Conservation (phyloP, 805 yeast genomes). For the Nakazawaea anatomiae region DNA sequence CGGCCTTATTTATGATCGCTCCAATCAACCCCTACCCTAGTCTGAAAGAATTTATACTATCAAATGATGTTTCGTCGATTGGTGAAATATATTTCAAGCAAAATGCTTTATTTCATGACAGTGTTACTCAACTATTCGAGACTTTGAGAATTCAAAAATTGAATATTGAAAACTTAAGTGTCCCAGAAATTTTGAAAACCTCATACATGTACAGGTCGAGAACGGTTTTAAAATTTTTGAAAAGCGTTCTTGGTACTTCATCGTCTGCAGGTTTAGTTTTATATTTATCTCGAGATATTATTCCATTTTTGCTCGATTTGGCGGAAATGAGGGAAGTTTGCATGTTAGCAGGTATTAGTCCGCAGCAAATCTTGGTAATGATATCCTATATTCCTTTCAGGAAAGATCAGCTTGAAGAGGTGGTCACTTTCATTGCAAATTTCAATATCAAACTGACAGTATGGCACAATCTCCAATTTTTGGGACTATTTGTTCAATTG, state of each 20-base stretch:
- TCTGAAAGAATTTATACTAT: conserved; percentile 32
- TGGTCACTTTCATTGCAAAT: conserved; percentile 38
- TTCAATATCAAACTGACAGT: conserved; percentile 31
- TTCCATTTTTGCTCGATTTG: conserved; percentile 65
- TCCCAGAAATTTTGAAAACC: conserved; percentile 54
- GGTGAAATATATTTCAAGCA: conserved; percentile 17
- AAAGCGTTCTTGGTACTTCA: conserved; percentile 47
- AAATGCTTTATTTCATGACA: background rate
- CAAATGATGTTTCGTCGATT: conserved; percentile 28
- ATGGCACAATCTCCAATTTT: conserved; percentile 58
- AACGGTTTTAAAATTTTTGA: conserved; percentile 58
- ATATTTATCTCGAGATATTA: conserved; percentile 41
- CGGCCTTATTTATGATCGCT: conserved; percentile 35
- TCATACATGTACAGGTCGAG: conserved; percentile 59
- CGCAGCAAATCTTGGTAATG: conserved; percentile 38
- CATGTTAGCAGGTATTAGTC: conserved; percentile 56
- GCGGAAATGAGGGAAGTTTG: conserved; percentile 75
- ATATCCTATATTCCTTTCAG: conserved; percentile 45
- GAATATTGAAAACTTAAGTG: conserved; percentile 27
- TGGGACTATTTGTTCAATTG: conserved; percentile 66
- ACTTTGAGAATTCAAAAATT: conserved; percentile 29
- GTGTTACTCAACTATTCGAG: conserved; percentile 21
- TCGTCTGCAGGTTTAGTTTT: conserved; percentile 48
- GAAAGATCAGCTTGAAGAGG: conserved; percentile 30
- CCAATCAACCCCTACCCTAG: conserved; percentile 35